phyloP scores from a whole-genome alignment of 2,329 filamentous ascomycete species.

The Diaporthe destruens region DNA sequence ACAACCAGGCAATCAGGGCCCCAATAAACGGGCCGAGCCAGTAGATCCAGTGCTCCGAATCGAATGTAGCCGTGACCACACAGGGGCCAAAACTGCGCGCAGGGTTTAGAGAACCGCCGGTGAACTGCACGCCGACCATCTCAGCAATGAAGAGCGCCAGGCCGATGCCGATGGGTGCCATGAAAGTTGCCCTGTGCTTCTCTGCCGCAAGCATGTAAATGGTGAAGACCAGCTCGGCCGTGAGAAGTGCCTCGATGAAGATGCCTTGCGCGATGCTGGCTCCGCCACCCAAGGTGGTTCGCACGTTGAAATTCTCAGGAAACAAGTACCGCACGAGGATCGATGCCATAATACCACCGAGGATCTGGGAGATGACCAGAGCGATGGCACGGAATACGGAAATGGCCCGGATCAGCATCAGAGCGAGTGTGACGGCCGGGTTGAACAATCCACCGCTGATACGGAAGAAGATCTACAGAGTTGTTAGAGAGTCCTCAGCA shows the following conservation, averaged over 20 bases:
- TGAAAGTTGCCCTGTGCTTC: conserved; percentile 79
- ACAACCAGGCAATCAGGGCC: conserved; percentile 59
- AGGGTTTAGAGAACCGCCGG: conserved; percentile 63
- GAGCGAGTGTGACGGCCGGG: conserved; percentile 64
- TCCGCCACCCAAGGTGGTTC: conserved; percentile 67
- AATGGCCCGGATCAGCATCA: conserved; percentile 70
- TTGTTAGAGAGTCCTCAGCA: background rate
- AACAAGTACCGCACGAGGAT: conserved; percentile 70
- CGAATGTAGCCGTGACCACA: conserved; percentile 56
- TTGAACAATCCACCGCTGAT: conserved; percentile 59
- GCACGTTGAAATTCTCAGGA: conserved; percentile 64
- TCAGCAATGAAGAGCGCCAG: conserved; percentile 74
- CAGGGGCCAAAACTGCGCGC: conserved; percentile 64
- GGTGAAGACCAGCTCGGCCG: conserved; percentile 72
- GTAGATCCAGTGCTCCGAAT: conserved; percentile 66
- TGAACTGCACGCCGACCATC: conserved; percentile 59
- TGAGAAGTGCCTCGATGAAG: conserved; percentile 77
- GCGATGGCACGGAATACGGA: conserved; percentile 62
- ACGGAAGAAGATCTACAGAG: conserved; percentile 56
- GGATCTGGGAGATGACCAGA: conserved; percentile 68
- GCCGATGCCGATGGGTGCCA: conserved; percentile 80
- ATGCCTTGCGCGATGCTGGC: conserved; percentile 68
- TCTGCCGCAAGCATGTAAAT: conserved; percentile 79
- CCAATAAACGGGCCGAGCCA: conserved; percentile 67
- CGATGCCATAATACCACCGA: conserved; percentile 70